These are phyloP conservation scores for Mortierella antarctica DNA, from an alignment of 192 early-diverging fungal species.

Conservation along the genomic window DNA sequence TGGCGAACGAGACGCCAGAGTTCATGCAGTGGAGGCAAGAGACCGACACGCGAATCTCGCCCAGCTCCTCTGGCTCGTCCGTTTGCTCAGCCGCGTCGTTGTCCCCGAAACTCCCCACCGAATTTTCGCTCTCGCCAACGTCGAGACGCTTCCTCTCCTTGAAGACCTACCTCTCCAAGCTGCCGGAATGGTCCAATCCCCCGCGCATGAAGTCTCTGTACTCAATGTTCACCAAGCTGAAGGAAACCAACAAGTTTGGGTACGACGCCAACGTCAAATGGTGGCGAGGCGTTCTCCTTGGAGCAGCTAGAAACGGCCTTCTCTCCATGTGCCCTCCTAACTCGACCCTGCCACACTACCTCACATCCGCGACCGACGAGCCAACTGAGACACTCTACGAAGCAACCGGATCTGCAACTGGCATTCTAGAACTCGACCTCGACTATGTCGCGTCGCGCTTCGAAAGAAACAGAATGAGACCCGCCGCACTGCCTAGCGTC, in stretches of 20 bases:
- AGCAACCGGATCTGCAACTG: slow-evolving; percentile 38
- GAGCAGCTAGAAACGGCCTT: slow-evolving; percentile 43
- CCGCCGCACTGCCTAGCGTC: slow-evolving; percentile 28
- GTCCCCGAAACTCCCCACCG: slow-evolving; percentile 9
- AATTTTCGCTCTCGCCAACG: slow-evolving; percentile 13
- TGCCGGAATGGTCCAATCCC: slow-evolving; percentile 39
- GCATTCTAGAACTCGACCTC: slow-evolving; percentile 40
- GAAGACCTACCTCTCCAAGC: slow-evolving; percentile 24
- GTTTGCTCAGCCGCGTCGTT: background rate
- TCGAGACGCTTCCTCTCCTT: slow-evolving; percentile 23
- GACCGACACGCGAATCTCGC: slow-evolving; percentile 3
- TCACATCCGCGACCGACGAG: background rate
- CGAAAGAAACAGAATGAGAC: slow-evolving; percentile 21
- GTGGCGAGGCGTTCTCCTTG: slow-evolving; percentile 54
- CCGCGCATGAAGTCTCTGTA: slow-evolving; percentile 54
- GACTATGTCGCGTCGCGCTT: slow-evolving; percentile 29
- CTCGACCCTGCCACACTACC: background rate
- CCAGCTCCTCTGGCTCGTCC: background rate
- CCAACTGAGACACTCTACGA: slow-evolving; percentile 12
- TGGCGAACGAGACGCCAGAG: slow-evolving; percentile 6
- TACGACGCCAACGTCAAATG: slow-evolving; percentile 55
- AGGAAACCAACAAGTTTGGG: slow-evolving; percentile 54
- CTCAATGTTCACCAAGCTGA: slow-evolving; percentile 56
- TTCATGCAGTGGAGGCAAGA: slow-evolving; percentile 17
- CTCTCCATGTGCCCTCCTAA: slow-evolving; percentile 28